Base-by-base conservation (phyloP, 805 yeast genomes). In the Saturnispora silvae region DNA sequence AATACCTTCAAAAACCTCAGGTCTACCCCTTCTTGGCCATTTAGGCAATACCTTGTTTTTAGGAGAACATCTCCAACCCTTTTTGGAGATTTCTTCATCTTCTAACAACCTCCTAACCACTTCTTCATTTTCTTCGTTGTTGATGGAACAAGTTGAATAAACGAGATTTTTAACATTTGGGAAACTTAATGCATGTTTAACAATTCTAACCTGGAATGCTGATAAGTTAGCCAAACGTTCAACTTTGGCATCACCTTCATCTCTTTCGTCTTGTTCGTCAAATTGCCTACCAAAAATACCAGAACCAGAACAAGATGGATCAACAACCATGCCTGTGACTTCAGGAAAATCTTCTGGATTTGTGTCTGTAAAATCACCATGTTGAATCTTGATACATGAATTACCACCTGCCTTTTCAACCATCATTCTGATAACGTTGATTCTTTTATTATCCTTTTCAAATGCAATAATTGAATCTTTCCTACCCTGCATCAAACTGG, bases 291-390 rank as follows among this genome's bases (percentile, higher is more conserved):
- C 96, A 62, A 89, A 89, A 29, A 92, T 92, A 3, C 99, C 99
- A 33, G 94, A 81, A 0, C 99, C 99, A 18, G 96, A 85, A 57
- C 99, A 92, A 3, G 96, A 84, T 0, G 99, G 99, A 57, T 92
- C 99, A 3, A 92, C 94, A 2, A 92, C 66, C 29, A 92, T 61
- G 0, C 94, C 95, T 0, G 84, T 77, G 4, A 85, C 81, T 14
- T 72, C 68, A 1, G 68, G 62, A 43, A 65, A 82, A 32, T 78
- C 80, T 1, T 48, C 48, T 0, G 92, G 82, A 18, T 68, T 62
- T 2, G 72, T 60, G 3, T 65, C 52, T 8, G 86, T 78, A 53
- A 82, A 82, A 56, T 82, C 94, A 20, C 61, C 64, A 20, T 65
- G 64, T 15, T 59, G 56, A 20, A 72, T 56, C 2, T 53, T 45